Evolutionary conservation across 2,329 filamentous ascomycete genomes (phyloP), one percentile per base, ranked within the genome.

Genomic region (Aspergillus sp.): DNA sequence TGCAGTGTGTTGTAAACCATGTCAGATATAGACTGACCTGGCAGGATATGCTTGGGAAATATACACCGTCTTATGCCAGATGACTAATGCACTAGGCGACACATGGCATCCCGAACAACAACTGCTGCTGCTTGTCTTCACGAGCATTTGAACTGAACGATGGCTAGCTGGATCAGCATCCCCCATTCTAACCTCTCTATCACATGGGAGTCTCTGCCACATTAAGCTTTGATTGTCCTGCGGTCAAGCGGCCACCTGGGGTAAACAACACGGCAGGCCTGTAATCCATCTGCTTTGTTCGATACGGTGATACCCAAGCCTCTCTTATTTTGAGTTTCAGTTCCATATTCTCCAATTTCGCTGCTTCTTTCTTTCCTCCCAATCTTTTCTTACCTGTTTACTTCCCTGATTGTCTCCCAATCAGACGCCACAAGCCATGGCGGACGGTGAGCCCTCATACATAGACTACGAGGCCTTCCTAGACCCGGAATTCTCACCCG

Each of bases 381-480:
- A 21, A 47, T 6, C 32, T 17, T 21, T 19, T n/a, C 12, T 23
- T 21, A 19, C 30, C 32, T 21, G 47, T 28, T 45, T 21, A 19
- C 5, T 38, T 15, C 5, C 17, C 38, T 38, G 32, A 54, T 54
- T 58, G 23, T 25, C 13, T 21, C 5, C n/a, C 32, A 28, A 23
- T 13, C 21, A 23, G 19, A n/a, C 43, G 23, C 30, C 41, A 48
- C 41, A n/a, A 19, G 43, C 39, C 61, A 79, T 79, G 77, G 68
- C 72, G 7, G 74, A 75, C 63, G 67, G 64, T 15, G 76, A 78
- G 55, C 84, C 88, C 43, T 95, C 91, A 8, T 99, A 99, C 79
- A 93, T 99, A 73, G 93, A 98, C 84, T 96, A 97, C 79, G 92
- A 96, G 75, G 85, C 91, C 65, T 96, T 99, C 71, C 86, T 97